Evolutionary conservation across 345 rosid species (phyloP), one percentile per base, ranked within the genome.

Genomic region (Salix suchowensis): DNA sequence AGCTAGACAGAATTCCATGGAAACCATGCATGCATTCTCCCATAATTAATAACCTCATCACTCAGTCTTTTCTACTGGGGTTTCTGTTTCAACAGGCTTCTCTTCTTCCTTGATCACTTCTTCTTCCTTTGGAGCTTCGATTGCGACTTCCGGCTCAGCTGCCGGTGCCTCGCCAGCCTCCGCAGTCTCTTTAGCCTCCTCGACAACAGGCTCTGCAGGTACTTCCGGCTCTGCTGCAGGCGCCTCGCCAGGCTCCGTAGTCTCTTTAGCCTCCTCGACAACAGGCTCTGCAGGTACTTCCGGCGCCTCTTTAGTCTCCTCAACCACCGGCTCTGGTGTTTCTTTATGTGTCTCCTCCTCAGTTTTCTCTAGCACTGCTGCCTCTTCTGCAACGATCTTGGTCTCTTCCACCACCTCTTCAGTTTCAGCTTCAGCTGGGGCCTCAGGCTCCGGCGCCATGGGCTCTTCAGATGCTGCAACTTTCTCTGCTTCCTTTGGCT

Each of bases 331-430:
- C 74, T 84, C 85, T 0, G 77, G 36, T 48, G 68, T 62, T 62
- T 79, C 85, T 77, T 76, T 58, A 12, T 83, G 76, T 32, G 79
- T 69, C 10, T 82, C 83, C 73, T 77, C 84, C 71, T 77, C 78
- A 7, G 76, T 73, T 70, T 76, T 71, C 73, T 82, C 81, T 21
- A 6, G 78, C 6, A 44, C 68, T 32, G 40, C 73, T 34, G 82
- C 84, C 77, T 88, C 90, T 61, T 71, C 81, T n/a, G 74, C 71
- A 48, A 72, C 82, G 39, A 46, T 80, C 67, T 82, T 79, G 66
- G 76, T 73, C 72, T 82, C 85, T 84, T 79, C 80, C 12, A 67
- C 67, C n/a, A 72, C 79, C 48, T 76, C 82, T 75, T 76, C 78
- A 4, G 81, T 75, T 74, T 82, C 87, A 30, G 55, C 83, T 37